These are phyloP conservation scores for Boletales sp. DNA, from an alignment of 768 basidiomycete genomes.

Conservation along the genomic window DNA sequence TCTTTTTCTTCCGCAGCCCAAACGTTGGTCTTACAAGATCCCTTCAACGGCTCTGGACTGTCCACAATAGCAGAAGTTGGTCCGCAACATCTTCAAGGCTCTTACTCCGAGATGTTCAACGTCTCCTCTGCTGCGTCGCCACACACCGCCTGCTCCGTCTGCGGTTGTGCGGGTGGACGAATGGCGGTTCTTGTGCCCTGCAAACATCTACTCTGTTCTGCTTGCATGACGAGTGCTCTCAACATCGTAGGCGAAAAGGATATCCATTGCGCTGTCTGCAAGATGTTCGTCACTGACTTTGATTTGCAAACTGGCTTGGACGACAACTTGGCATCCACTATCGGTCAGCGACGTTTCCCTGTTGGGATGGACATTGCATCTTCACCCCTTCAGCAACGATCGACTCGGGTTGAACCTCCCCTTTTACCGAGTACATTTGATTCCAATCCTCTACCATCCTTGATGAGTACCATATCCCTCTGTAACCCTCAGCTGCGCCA, in stretches of 20 bases:
- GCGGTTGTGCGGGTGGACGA: conserved; percentile 43
- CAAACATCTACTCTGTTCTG: conserved; percentile 70
- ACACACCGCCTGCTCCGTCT: conserved; percentile 56
- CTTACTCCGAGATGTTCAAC: conserved; percentile 24
- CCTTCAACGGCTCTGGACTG: conserved; percentile 36
- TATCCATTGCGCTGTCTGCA: conserved; percentile 82
- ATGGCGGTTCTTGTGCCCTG: conserved; percentile 75
- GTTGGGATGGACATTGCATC: conserved; percentile 11
- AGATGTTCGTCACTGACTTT: conserved; percentile 65
- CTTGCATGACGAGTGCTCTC: conserved; percentile 78
- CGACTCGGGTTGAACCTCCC: conserved; percentile 22
- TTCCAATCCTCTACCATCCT: conserved; percentile 25
- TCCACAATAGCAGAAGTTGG: conserved; percentile 31
- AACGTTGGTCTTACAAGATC: conserved; percentile 39
- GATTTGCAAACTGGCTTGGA: conserved; percentile 38
- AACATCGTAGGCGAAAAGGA: conserved; percentile 90
- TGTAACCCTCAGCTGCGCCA: conserved; percentile 21
- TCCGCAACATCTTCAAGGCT: conserved; percentile 20
- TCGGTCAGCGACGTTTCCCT: conserved; percentile 10
- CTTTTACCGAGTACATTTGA: conserved; percentile 29
- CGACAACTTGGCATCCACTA: conserved; percentile 21
- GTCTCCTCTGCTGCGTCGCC: conserved; percentile 8
- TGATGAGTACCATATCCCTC: conserved; percentile 30
- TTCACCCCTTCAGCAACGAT: conserved; percentile 25
- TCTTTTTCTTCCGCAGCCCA: conserved; percentile 32